Evolutionary conservation across 2,329 filamentous ascomycete genomes (phyloP).

Genomic region (Phialemonium atrogriseum): DNA sequence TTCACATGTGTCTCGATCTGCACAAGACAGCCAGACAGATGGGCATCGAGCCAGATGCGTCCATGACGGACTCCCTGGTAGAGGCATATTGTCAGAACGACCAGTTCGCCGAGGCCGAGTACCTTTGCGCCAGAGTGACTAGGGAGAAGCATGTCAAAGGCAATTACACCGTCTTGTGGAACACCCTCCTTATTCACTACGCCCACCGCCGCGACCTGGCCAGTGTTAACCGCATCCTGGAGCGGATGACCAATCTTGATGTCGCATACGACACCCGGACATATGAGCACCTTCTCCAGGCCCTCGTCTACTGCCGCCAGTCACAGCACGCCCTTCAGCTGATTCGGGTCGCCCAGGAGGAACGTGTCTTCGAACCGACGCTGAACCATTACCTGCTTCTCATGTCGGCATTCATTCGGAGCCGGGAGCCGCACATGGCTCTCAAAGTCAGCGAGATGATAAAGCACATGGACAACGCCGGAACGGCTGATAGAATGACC

Average conservation of each 20-base stretch:
- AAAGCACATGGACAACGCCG: constrained; percentile 28
- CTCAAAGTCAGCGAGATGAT: constrained; percentile 34
- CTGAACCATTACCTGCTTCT: constrained; percentile 43
- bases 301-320: constrained; percentile 39
- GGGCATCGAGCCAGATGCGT: constrained; percentile 39
- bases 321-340: constrained; percentile 40
- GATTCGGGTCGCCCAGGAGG: constrained; percentile 32
- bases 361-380: constrained; percentile 36
- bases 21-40: constrained; percentile 53
- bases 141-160: constrained; percentile 37
- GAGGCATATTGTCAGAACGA: constrained; percentile 57
- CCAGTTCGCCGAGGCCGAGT: constrained; percentile 45
- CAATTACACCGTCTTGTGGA: constrained; percentile 63
- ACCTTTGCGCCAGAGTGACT: constrained; percentile 49
- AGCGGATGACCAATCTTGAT: constrained; percentile 36
- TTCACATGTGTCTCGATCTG: constrained; percentile 58
- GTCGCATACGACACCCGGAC: constrained; percentile 42
- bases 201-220: constrained; percentile 50
- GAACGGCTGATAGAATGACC: constrained; percentile 34
- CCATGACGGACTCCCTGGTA: constrained; percentile 58
- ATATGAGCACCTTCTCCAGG: constrained; percentile 39
- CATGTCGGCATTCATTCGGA: constrained; percentile 41
- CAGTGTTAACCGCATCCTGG: constrained; percentile 39
- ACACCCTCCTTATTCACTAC: constrained; percentile 63
- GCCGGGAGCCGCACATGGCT: constrained; percentile 32